Conservation (phyloP, 2,329 filamentous ascomycete genomes). For the Pseudogymnoascus verrucosus region DNA sequence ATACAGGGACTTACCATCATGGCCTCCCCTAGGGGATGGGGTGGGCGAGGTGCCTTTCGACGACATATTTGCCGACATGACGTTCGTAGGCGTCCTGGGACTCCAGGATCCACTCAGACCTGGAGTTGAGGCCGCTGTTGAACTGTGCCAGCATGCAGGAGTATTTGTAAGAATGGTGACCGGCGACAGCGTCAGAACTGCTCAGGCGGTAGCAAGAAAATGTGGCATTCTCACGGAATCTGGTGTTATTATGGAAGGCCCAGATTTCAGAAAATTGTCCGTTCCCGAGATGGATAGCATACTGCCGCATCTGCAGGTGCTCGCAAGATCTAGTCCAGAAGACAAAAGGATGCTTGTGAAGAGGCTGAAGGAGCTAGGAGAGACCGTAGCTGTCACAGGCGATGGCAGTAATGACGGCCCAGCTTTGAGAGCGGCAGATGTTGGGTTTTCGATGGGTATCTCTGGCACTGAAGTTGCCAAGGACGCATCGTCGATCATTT, state of each 20-base stretch:
- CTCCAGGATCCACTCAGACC: conserved; percentile 74
- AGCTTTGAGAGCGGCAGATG: conserved; percentile 71
- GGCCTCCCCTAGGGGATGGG: conserved; percentile 22
- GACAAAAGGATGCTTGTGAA: conserved; percentile 69
- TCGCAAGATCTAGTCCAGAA: conserved; percentile 67
- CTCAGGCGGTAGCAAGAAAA: conserved; percentile 69
- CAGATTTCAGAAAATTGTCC: conserved; percentile 65
- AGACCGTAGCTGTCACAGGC: conserved; percentile 75
- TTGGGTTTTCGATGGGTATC: conserved; percentile 85
- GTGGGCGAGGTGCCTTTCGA: background rate
- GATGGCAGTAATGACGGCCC: conserved; percentile 81
- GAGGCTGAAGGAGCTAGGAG: conserved; percentile 61
- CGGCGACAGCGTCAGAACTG: conserved; percentile 72
- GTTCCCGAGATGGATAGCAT: conserved; percentile 57
- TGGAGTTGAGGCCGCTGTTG: conserved; percentile 65
- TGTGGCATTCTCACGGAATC: conserved; percentile 65
- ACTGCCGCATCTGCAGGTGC: conserved; percentile 61
- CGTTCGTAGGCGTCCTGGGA: conserved; percentile 62
- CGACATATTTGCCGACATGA: conserved; percentile 41
- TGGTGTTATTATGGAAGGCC: conserved; percentile 69
- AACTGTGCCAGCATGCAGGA: conserved; percentile 64
- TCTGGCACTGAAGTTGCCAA: conserved; percentile 55
- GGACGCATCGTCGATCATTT: conserved; percentile 60
- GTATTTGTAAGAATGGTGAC: conserved; percentile 76
- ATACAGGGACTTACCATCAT: conserved; percentile 32